These are phyloP conservation scores for Thalia dealbata DNA, from an alignment of 176 grass and related monocot genomes.

Conservation along the genomic window DNA sequence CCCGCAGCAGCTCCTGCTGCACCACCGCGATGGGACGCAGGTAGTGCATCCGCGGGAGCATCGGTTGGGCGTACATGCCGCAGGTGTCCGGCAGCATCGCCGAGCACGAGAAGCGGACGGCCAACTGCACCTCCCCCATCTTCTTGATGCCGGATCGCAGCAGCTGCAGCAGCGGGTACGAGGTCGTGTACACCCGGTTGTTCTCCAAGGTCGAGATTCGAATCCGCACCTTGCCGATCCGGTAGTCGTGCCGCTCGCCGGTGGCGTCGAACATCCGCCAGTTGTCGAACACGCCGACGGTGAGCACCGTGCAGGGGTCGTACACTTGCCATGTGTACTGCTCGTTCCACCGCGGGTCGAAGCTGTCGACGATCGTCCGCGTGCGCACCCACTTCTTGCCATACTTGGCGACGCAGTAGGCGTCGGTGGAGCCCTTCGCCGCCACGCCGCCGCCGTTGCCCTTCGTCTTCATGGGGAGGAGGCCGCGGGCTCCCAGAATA, in stretches of 20 bases:
- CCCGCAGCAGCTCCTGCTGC: constrained; percentile 80
- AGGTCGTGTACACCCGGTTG: constrained; percentile 66
- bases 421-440: constrained; percentile 70
- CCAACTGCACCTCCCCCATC: constrained; percentile 98
- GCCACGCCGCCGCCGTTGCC: constrained; percentile 20
- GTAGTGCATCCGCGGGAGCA: constrained; percentile 91
- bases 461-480: constrained; percentile 87
- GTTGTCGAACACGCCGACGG: constrained; percentile 91
- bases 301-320: constrained; percentile 91
- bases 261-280: constrained; percentile 73
- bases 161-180: constrained; percentile 74
- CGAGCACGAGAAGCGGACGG: constrained; percentile 58
- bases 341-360: constrained; percentile 91
- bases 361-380: constrained; percentile 69
- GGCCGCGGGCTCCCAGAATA: constrained; percentile 58
- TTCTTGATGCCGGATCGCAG: constrained; percentile 78
- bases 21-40: constrained; percentile 69
- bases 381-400: constrained; percentile 98
- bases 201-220: constrained; percentile 82
- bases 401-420: constrained; percentile 95
- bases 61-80: constrained; percentile 62
- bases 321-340: constrained; percentile 99
- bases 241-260: constrained; percentile 64
- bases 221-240: constrained; percentile 83
- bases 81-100: constrained; percentile 70